phyloP scores from a whole-genome alignment of 352 stramenopile genomes.

The Phytophthora uliginosa region DNA sequence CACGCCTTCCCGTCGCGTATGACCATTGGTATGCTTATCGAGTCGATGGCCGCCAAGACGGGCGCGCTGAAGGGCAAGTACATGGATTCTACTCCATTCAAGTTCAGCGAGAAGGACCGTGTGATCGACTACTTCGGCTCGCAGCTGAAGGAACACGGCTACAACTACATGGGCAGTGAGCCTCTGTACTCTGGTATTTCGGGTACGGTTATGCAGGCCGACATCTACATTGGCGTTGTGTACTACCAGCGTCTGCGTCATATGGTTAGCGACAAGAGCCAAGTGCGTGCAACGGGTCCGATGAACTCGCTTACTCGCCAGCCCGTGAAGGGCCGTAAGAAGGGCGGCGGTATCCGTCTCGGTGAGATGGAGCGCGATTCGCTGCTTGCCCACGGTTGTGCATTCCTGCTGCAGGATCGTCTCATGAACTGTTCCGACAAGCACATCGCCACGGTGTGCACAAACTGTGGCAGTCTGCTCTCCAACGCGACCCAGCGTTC shows the following conservation, averaged over 20 bases:
- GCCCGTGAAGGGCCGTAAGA: constrained; percentile 99
- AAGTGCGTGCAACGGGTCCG: constrained; percentile 98
- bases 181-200: constrained; percentile 99
- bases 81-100: constrained; percentile 99
- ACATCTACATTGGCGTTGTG: constrained; percentile 99
- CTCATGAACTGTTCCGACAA: constrained; percentile 99
- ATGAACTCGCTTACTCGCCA: constrained; percentile 99
- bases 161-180: constrained; percentile 99
- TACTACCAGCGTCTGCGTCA: constrained; percentile 99
- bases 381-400: constrained; percentile 97
- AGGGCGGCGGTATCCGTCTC: constrained; percentile 99
- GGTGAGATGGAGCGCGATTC: constrained; percentile 99
- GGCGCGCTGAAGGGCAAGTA: constrained; percentile 98
- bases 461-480: constrained; percentile 90
- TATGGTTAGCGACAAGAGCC: constrained; percentile 99
- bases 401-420: constrained; percentile 97
- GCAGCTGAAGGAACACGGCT: constrained; percentile 97
- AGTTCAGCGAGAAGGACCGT: constrained; percentile 99
- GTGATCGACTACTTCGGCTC: constrained; percentile 99
- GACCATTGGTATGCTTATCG: constrained; percentile 97
- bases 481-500: constrained; percentile 90
- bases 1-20: constrained; percentile 99
- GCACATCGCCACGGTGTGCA: constrained; percentile 98
- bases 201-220: constrained; percentile 98
- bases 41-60: constrained; percentile 99